A percentile compares a stretch with the other conserved stretches of the same genome.
Evolutionary conservation across 139 green algal genomes (phyloP).

Genomic region (Chlamydomonas asymmetrica): DNA sequence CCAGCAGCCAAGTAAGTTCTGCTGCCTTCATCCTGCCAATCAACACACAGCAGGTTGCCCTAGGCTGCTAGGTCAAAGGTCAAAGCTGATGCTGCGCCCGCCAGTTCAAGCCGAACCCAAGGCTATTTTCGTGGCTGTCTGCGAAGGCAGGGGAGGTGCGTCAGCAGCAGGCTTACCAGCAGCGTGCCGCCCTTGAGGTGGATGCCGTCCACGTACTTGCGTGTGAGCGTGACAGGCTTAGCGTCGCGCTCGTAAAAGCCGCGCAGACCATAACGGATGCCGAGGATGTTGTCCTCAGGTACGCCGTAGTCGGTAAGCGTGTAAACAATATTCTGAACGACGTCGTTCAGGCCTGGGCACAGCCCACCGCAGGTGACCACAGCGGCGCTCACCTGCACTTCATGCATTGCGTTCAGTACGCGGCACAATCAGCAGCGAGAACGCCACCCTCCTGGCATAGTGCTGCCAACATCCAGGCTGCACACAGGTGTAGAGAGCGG

Average conservation of each 20-base stretch:
- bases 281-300: conserved; percentile 85
- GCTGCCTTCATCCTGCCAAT: no score
- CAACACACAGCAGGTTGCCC: no score
- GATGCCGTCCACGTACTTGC: conserved; percentile 83
- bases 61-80: no score
- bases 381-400: conserved; percentile 79
- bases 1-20: neutral
- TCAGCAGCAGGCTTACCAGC: conserved; percentile 73
- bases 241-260: conserved; percentile 87
- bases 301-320: conserved; percentile 80
- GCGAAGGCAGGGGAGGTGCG: no score
- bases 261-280: conserved; percentile 89
- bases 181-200: conserved; percentile 93
- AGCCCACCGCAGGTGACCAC: conserved; percentile 94
- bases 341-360: conserved; percentile 95
- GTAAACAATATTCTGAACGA: conserved; percentile 90
- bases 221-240: conserved; percentile 85
- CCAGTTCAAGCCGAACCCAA: no score
- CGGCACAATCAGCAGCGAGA: no score
- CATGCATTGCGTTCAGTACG: no score
- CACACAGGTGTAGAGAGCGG: neutral
- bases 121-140: no score
- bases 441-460: neutral
- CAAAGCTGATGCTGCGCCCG: no score
- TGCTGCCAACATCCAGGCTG: neutral